A percentile compares a stretch with the other conserved stretches of the same genome.
Conservation (phyloP, 768 basidiomycete genomes). For the Cystofilobasidium ferigula region DNA sequence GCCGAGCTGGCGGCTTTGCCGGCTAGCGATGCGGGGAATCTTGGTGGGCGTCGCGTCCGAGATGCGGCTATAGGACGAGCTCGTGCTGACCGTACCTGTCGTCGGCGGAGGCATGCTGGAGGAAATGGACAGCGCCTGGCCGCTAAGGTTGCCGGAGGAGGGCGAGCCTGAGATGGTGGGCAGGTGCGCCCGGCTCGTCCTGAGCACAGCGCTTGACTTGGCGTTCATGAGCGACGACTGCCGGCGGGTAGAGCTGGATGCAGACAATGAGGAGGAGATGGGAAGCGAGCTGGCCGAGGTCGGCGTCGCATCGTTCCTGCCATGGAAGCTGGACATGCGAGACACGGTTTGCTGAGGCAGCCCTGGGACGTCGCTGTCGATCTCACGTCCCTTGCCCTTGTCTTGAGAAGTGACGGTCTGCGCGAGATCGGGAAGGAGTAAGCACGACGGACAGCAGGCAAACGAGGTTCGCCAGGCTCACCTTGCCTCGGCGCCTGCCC, state of each 20-base stretch:
- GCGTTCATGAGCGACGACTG: conserved; percentile 17
- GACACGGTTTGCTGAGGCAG: conserved; percentile 69
- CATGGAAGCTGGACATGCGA: conserved; percentile 62
- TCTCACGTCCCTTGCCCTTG: conserved; percentile 47
- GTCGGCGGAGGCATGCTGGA: conserved; percentile 18
- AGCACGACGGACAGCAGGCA: background rate
- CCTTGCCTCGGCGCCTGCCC: conserved; percentile 84
- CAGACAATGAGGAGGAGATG: conserved; percentile 51
- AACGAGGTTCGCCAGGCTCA: conserved; percentile 38
- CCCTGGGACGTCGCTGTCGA: conserved; percentile 56
- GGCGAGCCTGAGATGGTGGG: conserved; percentile 92
- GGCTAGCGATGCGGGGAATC: conserved; percentile 37
- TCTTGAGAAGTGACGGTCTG: conserved; percentile 77
- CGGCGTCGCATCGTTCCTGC: conserved; percentile 44
- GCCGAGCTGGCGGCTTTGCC: conserved; percentile 23
- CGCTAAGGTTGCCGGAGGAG: conserved; percentile 40
- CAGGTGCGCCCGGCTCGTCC: conserved; percentile 44
- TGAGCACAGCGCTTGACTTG: conserved; percentile 24
- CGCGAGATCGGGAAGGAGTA: conserved; percentile 13
- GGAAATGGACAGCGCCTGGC: conserved; percentile 29
- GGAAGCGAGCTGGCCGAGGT: conserved; percentile 48
- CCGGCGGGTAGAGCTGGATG: conserved; percentile 3
- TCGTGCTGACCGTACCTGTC: background rate
- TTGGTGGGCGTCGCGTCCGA: conserved; percentile 37
- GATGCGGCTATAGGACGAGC: conserved; percentile 24